phyloP scores from a whole-genome alignment of 495 filamentous ascomycete genomes.

The Trichoderma orchidacearum region DNA sequence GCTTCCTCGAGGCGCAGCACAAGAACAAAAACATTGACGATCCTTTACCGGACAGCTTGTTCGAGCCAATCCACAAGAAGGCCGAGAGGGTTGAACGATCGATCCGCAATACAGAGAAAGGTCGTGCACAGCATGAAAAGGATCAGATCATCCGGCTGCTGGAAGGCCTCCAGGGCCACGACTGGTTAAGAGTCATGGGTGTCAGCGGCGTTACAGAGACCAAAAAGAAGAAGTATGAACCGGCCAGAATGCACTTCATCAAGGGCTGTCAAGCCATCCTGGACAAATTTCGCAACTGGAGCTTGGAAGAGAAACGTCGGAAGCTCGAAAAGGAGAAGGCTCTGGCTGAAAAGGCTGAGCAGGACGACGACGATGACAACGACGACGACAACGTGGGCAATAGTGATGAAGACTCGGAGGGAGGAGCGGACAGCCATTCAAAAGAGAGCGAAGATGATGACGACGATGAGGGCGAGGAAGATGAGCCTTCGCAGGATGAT shows the following conservation, averaged over 20 bases:
- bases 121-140: conserved; percentile 83
- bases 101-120: conserved; percentile 84
- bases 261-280: conserved; percentile 63
- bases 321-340: conserved; percentile 54
- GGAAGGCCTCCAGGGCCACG: conserved; percentile 74
- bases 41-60: conserved; percentile 55
- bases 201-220: conserved; percentile 72
- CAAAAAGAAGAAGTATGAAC: conserved; percentile 73
- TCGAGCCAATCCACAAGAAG: conserved; percentile 56
- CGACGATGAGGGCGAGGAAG: conserved; percentile 9
- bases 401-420: conserved; percentile 6
- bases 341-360: conserved; percentile 31
- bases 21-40: conserved; percentile 36
- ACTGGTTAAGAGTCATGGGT: conserved; percentile 93
- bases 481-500: conserved; percentile 10
- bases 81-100: conserved; percentile 84
- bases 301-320: conserved; percentile 74
- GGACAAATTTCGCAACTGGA: conserved; percentile 79
- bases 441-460: conserved; percentile 14
- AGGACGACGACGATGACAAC: conserved; percentile 14
- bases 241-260: conserved; percentile 72
- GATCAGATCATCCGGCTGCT: conserved; percentile 74
- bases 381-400: conserved; percentile 12
- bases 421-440: conserved; percentile 6
- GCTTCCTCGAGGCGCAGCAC: conserved; percentile 29